Percentiles rank a stretch among this genome's conserved stretches.
phyloP scores from a whole-genome alignment of 768 basidiomycete genomes.

The Lactarius sanguifluus region DNA sequence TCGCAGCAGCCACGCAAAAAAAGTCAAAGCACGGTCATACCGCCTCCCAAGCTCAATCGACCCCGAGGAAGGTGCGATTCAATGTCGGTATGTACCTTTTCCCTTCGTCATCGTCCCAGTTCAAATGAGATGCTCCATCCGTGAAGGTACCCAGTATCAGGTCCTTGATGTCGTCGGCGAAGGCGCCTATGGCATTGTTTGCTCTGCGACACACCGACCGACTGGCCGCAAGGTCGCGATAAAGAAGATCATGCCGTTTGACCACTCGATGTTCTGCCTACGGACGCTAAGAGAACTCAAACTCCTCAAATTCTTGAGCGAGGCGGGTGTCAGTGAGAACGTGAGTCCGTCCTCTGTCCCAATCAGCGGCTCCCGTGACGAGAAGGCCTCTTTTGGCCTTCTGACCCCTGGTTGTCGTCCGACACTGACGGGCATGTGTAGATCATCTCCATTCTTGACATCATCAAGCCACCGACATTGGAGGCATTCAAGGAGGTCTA shows the following conservation, averaged over 20 bases:
- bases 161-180: constrained; percentile 88
- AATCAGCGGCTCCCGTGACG: neutral
- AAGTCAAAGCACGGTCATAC: constrained; percentile 50
- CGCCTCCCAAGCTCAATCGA: constrained; percentile 46
- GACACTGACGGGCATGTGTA: constrained; percentile 35
- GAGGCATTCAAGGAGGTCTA: constrained; percentile 90
- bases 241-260: constrained; percentile 94
- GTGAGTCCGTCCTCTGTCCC: constrained; percentile 40
- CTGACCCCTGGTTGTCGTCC: neutral
- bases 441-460: constrained; percentile 90
- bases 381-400: neutral
- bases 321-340: constrained; percentile 88
- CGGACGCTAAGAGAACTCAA: constrained; percentile 60
- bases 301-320: constrained; percentile 74
- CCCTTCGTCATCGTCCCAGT: neutral
- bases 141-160: constrained; percentile 52
- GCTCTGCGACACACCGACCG: constrained; percentile 77
- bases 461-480: constrained; percentile 75
- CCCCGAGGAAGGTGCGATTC: constrained; percentile 84
- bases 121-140: constrained; percentile 1
- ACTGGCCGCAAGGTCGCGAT: constrained; percentile 89
- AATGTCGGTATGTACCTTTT: constrained; percentile 61
- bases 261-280: constrained; percentile 91
- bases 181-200: constrained; percentile 93
- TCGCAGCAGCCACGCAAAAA: constrained; percentile 31